phyloP scores from a whole-genome alignment of 495 filamentous ascomycete species.

The Pyrenopolyporus hunteri region DNA sequence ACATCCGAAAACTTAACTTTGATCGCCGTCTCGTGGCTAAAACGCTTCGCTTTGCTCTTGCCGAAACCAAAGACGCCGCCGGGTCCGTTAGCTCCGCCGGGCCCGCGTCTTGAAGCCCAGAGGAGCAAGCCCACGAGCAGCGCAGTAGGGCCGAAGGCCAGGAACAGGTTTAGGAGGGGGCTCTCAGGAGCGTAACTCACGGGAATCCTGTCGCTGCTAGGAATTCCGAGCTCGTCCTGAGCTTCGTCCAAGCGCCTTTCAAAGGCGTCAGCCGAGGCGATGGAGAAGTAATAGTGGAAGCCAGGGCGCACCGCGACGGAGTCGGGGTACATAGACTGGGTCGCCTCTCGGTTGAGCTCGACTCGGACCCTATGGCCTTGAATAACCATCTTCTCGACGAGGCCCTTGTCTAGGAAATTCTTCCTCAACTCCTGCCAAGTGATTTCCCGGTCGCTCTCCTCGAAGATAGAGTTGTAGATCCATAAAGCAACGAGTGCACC shows the following conservation, averaged over 20 bases:
- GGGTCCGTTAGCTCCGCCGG: constrained; percentile 65
- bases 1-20: constrained; percentile 97
- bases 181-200: constrained; percentile 84
- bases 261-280: constrained; percentile 92
- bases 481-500: constrained; percentile 37
- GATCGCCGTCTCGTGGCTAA: constrained; percentile 95
- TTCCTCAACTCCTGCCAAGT: constrained; percentile 96
- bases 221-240: constrained; percentile 84
- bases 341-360: constrained; percentile 82
- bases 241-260: constrained; percentile 86
- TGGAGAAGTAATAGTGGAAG: constrained; percentile 91
- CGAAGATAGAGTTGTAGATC: constrained; percentile 37
- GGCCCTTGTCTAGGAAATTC: constrained; percentile 92
- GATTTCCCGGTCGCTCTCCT: constrained; percentile 68
- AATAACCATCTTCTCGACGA: constrained; percentile 90
- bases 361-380: constrained; percentile 77
- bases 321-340: constrained; percentile 78
- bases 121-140: constrained; percentile 81
- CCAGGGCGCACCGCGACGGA: constrained; percentile 70
- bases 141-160: constrained; percentile 86
- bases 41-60: constrained; percentile 92
- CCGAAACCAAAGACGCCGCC: constrained; percentile 92
- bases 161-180: constrained; percentile 64
- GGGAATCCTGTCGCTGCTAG: constrained; percentile 82
- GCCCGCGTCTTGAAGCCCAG: constrained; percentile 69